Conservation (phyloP, 2,329 filamentous ascomycete genomes). For the Paramyrothecium sp. region DNA sequence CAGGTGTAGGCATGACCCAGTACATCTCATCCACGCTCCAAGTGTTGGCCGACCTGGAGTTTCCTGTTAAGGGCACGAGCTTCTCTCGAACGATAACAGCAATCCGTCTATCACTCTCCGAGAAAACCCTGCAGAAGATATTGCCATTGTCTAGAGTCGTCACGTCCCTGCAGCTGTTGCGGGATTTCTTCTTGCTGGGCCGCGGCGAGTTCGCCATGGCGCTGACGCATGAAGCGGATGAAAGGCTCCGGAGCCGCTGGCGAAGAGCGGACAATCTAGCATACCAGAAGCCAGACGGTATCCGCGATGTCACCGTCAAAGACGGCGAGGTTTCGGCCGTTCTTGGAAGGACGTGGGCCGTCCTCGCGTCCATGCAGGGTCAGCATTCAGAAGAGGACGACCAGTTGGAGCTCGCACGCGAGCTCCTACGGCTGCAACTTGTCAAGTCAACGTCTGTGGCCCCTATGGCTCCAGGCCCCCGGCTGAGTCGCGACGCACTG, state of each 20-base stretch:
- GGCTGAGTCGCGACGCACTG: conserved; percentile 26
- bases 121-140: conserved; percentile 78
- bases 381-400: conserved; percentile 76
- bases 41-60: conserved; percentile 65
- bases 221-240: conserved; percentile 81
- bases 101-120: conserved; percentile 79
- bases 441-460: conserved; percentile 45
- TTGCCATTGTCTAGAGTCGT: conserved; percentile 75
- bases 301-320: conserved; percentile 63
- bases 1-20: conserved; percentile 48
- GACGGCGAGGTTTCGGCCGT: conserved; percentile 82
- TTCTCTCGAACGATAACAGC: conserved; percentile 71
- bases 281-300: conserved; percentile 51
- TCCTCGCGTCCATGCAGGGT: conserved; percentile 72
- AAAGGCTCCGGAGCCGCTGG: conserved; percentile 73
- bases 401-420: conserved; percentile 77
- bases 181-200: conserved; percentile 84
- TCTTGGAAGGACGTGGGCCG: conserved; percentile 74
- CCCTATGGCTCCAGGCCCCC: conserved; percentile 34
- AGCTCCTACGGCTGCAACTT: conserved; percentile 68
- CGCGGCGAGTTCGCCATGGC: conserved; percentile 90
- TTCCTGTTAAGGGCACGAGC: conserved; percentile 70
- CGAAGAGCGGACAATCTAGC: conserved; percentile 59
- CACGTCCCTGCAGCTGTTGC: conserved; percentile 72
- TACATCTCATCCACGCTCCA: conserved; percentile 68